These are phyloP conservation scores for Ceratocystis eucalypticola DNA, from an alignment of 2,329 filamentous ascomycete species.

Conservation along the genomic window DNA sequence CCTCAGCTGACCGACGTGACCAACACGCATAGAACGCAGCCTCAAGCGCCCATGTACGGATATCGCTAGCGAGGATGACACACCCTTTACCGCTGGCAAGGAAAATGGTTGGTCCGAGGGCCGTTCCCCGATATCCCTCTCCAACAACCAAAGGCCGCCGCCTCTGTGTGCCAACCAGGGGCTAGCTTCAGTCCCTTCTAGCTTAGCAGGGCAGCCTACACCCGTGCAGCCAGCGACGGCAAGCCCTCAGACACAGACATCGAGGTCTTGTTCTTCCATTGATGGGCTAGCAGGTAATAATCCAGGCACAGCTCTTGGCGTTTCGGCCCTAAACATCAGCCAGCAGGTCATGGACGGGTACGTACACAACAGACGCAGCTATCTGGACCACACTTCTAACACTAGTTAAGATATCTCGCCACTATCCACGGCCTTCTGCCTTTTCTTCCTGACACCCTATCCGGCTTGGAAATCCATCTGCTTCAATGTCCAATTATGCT, in stretches of 20 bases:
- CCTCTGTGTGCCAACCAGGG: not conserved
- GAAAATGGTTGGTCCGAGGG: not conserved
- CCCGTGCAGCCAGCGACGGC: not conserved
- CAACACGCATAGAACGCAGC: conserved; percentile 3
- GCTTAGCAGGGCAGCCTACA: not conserved
- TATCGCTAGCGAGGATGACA: conserved; percentile 31
- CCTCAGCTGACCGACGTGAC: not conserved
- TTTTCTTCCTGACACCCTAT: conserved; percentile 45
- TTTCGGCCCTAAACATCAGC: not conserved
- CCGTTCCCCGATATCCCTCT: not conserved
- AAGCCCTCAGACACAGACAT: not conserved
- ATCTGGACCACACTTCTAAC: not conserved
- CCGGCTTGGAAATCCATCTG: conserved; percentile 42
- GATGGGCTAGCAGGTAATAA: not conserved
- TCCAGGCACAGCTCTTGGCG: not conserved
- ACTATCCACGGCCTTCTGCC: conserved; percentile 55
- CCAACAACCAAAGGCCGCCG: not conserved
- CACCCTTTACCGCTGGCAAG: not conserved
- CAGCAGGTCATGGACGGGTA: conserved; percentile 34
- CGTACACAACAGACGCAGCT: not conserved
- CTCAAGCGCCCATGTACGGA: conserved; percentile 37
- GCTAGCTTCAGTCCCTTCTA: not conserved
- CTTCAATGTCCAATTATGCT: conserved; percentile 42
- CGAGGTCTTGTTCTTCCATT: not conserved
- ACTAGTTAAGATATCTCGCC: conserved; percentile 28